phyloP scores from a whole-genome alignment of 148 eudicot species.

The Rhododendron vialii region DNA sequence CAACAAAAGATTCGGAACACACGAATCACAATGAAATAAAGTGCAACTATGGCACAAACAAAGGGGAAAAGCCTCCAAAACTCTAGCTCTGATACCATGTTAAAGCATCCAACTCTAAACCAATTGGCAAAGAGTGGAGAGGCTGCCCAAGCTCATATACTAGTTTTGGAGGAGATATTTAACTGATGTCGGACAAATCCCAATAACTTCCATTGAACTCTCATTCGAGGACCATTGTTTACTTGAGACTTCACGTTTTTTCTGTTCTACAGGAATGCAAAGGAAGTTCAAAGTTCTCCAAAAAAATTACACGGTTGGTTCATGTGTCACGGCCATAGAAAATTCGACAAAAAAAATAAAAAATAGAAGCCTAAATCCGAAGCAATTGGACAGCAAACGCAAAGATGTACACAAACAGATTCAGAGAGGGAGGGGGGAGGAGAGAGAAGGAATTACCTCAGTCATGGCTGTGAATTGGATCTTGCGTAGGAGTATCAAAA shows the following conservation, averaged over 20 bases:
- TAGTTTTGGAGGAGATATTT: too few species aligned
- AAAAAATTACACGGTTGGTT: background rate
- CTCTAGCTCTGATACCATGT: too few species aligned
- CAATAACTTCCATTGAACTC: background rate
- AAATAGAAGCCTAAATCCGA: background rate
- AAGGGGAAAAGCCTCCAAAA: too few species aligned
- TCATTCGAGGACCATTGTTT: background rate
- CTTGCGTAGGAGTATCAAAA: background rate
- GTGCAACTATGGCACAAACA: too few species aligned
- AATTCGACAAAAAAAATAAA: background rate
- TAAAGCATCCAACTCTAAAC: too few species aligned
- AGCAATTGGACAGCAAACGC: background rate
- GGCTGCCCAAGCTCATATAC: too few species aligned
- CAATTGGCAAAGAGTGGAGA: too few species aligned
- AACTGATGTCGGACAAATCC: too few species aligned
- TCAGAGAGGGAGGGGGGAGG: background rate
- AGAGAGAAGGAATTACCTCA: conserved; percentile 8
- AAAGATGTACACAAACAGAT: background rate
- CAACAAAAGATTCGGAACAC: too few species aligned
- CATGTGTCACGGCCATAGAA: background rate
- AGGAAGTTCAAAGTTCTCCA: background rate
- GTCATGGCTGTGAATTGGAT: conserved; percentile 17
- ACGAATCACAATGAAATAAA: too few species aligned
- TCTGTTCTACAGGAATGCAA: background rate
- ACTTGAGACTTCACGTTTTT: background rate